These are phyloP conservation scores for Auricularia heimuer DNA, from an alignment of 768 basidiomycete species.

Conservation along the genomic window DNA sequence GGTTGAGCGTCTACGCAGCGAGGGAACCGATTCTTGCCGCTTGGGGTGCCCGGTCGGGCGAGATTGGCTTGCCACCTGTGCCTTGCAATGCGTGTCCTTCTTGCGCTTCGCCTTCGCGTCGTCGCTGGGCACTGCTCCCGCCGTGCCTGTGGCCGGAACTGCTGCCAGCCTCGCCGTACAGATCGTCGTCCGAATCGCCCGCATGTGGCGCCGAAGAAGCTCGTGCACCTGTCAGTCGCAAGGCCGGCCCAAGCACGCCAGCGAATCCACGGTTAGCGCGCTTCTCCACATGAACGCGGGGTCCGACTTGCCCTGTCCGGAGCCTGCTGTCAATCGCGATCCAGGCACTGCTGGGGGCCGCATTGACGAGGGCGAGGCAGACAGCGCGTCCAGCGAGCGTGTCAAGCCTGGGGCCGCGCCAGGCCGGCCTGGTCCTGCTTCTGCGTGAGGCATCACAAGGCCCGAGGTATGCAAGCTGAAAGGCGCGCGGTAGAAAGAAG, in stretches of 20 bases:
- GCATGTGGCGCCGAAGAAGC: neutral
- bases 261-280: neutral
- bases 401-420: neutral
- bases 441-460: neutral
- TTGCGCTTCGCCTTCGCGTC: neutral
- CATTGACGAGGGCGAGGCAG: neutral
- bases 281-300: neutral
- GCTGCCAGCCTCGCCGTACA: neutral
- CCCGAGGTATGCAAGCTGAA: neutral
- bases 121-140: neutral
- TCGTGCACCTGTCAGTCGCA: neutral
- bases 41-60: neutral
- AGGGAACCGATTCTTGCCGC: conserved; percentile 4
- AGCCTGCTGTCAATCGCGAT: neutral
- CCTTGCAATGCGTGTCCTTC: neutral
- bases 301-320: neutral
- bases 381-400: neutral
- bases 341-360: neutral
- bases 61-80: neutral
- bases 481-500: neutral
- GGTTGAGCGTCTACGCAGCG: neutral
- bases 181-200: neutral
- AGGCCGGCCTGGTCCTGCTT: neutral
- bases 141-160: neutral
- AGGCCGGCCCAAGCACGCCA: neutral